Conservation (phyloP, 2,329 filamentous ascomycete genomes). For the Akanthomyces muscarius region DNA sequence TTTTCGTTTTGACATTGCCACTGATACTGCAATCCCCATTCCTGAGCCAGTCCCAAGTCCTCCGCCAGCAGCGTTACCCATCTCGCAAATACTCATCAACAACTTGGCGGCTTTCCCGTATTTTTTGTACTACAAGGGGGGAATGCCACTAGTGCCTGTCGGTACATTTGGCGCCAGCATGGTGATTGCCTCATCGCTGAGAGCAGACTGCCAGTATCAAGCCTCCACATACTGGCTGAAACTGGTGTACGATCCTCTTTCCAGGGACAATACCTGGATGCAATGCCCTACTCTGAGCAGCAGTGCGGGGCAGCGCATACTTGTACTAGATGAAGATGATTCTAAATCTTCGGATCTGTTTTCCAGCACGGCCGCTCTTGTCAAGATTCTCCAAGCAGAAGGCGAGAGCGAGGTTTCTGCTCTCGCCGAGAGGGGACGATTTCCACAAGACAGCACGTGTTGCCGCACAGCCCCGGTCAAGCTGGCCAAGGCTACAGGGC, state of each 20-base stretch:
- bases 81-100: neutral
- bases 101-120: conserved; percentile 10
- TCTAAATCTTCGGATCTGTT: conserved; percentile 7
- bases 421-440: neutral
- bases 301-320: neutral
- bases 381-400: neutral
- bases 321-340: neutral
- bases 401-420: neutral
- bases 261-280: conserved; percentile 15
- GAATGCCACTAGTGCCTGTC: conserved; percentile 4
- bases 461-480: conserved; percentile 5
- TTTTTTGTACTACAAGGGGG: conserved; percentile 9
- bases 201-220: conserved; percentile 6
- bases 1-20: conserved; percentile 14
- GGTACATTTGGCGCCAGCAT: neutral
- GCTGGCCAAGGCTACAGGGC: neutral
- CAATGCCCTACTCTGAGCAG: neutral
- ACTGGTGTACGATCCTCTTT: conserved; percentile 6
- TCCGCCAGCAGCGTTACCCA: neutral
- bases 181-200: conserved; percentile 4
- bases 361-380: neutral
- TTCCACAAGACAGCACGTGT: conserved; percentile 10
- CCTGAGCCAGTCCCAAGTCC: conserved; percentile 9
- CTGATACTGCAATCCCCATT: conserved; percentile 8
- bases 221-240: conserved; percentile 9